Conservation (phyloP, 768 basidiomycete genomes). For the Phylloporus scabripes region DNA sequence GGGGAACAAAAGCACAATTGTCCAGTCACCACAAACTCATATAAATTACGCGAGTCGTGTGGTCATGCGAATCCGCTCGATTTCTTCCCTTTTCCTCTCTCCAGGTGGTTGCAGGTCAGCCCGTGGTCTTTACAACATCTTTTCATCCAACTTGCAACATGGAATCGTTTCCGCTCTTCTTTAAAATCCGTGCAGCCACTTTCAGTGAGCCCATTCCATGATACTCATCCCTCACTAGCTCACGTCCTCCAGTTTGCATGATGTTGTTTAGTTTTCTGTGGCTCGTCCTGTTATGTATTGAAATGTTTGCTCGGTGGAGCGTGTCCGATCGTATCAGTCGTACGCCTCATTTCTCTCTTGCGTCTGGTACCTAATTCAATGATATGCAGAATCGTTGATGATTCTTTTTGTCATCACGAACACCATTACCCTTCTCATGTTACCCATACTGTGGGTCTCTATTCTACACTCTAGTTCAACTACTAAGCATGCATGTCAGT, state of each 20-base stretch:
- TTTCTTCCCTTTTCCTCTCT: slow-evolving; percentile 6
- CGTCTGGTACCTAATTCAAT: not conserved
- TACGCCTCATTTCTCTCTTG: slow-evolving; percentile 23
- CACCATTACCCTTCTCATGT: slow-evolving; percentile 34
- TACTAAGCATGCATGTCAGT: slow-evolving; percentile 26
- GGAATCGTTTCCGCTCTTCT: slow-evolving; percentile 30
- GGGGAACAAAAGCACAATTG: slow-evolving; percentile 23
- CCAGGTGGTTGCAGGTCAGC: slow-evolving; percentile 20
- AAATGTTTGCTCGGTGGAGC: slow-evolving; percentile 44
- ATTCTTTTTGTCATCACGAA: slow-evolving; percentile 40
- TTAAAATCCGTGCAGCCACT: slow-evolving; percentile 25
- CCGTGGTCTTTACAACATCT: slow-evolving; percentile 20
- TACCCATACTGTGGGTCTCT: slow-evolving; percentile 40
- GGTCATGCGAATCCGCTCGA: not conserved
- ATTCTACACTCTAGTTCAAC: not conserved
- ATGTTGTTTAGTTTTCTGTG: slow-evolving; percentile 43
- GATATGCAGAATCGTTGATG: slow-evolving; percentile 33
- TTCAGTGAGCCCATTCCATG: slow-evolving; percentile 21
- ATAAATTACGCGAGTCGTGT: slow-evolving; percentile 4
- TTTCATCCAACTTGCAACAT: slow-evolving; percentile 9
- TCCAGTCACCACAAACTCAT: slow-evolving; percentile 2
- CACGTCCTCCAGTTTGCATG: slow-evolving; percentile 35
- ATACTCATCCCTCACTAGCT: not conserved
- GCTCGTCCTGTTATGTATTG: slow-evolving; percentile 42
- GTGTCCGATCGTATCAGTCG: slow-evolving; percentile 41